Evolutionary conservation across 1,284 basidiomycete genomes (phyloP).

Genomic region (Coniferiporia sulphurascens): DNA sequence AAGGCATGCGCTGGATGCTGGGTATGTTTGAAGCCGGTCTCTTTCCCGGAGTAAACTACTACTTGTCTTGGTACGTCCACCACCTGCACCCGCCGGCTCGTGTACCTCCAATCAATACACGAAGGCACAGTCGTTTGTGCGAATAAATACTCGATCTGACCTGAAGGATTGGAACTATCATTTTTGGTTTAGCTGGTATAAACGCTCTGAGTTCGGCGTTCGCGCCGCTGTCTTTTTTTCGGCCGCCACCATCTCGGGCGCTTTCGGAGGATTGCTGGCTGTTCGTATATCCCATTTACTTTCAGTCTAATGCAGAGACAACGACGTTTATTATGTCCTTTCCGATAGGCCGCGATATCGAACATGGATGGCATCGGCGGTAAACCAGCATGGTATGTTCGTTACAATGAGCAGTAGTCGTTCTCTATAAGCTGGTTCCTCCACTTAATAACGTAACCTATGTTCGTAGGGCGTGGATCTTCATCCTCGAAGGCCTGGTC

Average conservation of each 20-base stretch:
- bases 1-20: constrained; percentile 63
- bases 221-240: constrained; percentile 70
- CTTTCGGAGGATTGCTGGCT: constrained; percentile 64
- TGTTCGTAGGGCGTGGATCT: constrained; percentile 61
- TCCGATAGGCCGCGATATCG: constrained; percentile 53
- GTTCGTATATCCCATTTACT: constrained; percentile 33
- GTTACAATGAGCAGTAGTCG: not conserved
- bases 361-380: constrained; percentile 66
- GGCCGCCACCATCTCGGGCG: constrained; percentile 66
- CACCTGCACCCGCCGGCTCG: not conserved
- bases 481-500: constrained; percentile 60
- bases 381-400: constrained; percentile 41
- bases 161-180: too few relatives aligned
- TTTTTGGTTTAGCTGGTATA: constrained; percentile 44
- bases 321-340: not conserved
- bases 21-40: constrained; percentile 70
- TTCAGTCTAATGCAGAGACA: not conserved
- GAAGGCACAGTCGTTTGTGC: too few relatives aligned
- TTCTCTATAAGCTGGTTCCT: too few relatives aligned
- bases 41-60: constrained; percentile 64
- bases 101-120: not conserved
- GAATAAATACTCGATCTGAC: not conserved
- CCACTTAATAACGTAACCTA: constrained; percentile 21
- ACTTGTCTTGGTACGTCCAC: constrained; percentile 56
- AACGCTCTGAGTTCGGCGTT: constrained; percentile 65